Base-by-base conservation (phyloP, 78 protist species). In the Dictyostelium firmibasis region DNA sequence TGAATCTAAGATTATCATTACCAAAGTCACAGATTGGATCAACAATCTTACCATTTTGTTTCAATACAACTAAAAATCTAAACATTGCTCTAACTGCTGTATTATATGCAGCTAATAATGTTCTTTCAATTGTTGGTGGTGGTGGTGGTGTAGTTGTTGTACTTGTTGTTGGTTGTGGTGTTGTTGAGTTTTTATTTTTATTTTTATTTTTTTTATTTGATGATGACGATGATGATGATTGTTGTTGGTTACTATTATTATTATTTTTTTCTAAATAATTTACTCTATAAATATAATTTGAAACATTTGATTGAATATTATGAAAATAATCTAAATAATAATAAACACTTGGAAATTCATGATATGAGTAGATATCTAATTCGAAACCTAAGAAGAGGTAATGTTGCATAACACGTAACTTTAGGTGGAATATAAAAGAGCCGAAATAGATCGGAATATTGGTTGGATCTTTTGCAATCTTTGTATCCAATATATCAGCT, bases 401-500 rank as follows among this genome's bases (percentile, higher is more conserved):
- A 41, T 88, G 86, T 14, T 44, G 70, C 93, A 88, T 88, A 3
- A 88, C 18, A 35, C 69, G 38, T 18, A 88, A 41, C 10, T 88
- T 88, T 18, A 88, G 11, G 27, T 88, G 35, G 20, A 88, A 78
- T 44, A 88, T 20, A 76, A 88, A 88, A 20, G 78, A 57, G 41
- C 93, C 93, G 64, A 88, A 88, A 35, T 57, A 36, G 10, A 88
- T 53, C 13, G 77, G 8, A 9, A 79, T 35, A 8, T 88, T 60
- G 1, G 50, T 36, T 41, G 82, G 82, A 27, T 88, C 86, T 13
- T 33, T 44, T 69, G 93, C 85, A 14, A 88, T 8, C 11, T 79
- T 36, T 57, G 60, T 64, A 69, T 88, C 93, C 35, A 88, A 38
- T 23, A 88, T 88, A n/a, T 88, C 93, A 13, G 82, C 93, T 44